phyloP scores from a whole-genome alignment of 192 early-diverging fungal genomes.

The Geosiphon pyriformis region DNA sequence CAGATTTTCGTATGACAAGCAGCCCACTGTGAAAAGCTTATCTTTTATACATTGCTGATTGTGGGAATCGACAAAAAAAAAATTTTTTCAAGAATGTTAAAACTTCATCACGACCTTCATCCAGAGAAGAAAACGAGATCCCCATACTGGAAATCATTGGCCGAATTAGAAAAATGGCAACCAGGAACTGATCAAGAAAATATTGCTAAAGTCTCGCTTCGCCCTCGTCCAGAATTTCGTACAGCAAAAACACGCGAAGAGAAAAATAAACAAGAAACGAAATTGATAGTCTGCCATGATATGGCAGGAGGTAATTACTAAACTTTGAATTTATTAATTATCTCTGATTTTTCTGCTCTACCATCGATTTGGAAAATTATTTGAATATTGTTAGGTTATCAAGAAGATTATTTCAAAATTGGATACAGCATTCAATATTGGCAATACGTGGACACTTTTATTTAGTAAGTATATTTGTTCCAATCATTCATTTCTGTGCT shows the following conservation, averaged over 20 bases:
- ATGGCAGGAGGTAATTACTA: constrained; percentile 48
- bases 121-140: not conserved
- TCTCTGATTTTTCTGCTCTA: no score
- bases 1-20: no score
- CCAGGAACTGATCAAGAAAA: constrained; percentile 36
- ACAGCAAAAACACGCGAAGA: not conserved
- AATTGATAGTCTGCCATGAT: constrained; percentile 56
- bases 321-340: no score
- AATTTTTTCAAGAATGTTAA: not conserved
- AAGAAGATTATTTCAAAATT: constrained; percentile 39
- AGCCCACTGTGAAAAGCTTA: no score
- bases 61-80: no score
- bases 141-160: constrained; percentile 7
- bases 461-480: constrained; percentile 41
- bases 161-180: constrained; percentile 37
- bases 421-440: constrained; percentile 57
- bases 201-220: constrained; percentile 33
- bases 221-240: constrained; percentile 18
- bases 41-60: no score
- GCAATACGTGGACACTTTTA: constrained; percentile 57
- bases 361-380: no score
- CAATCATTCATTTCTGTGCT: no score
- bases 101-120: not conserved
- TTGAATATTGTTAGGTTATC: constrained; percentile 42
- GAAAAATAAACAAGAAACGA: constrained; percentile 16